phyloP scores from a whole-genome alignment of 2,329 filamentous ascomycete species.

The Apiospora aurea region DNA sequence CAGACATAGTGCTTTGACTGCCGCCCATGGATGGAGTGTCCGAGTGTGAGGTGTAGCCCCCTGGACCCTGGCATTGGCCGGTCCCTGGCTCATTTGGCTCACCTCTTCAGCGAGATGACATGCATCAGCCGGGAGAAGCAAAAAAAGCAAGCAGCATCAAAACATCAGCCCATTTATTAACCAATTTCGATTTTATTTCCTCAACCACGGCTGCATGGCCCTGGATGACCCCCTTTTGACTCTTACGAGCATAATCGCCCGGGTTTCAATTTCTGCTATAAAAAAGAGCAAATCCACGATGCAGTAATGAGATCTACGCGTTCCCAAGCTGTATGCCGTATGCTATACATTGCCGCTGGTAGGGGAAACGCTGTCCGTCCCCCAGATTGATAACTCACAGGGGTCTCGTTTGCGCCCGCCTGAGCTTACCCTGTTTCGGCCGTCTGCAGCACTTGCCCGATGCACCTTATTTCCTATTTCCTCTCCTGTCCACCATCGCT shows the following conservation, averaged over 20 bases:
- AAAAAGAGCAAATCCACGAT: background rate
- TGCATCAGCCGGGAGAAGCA: constrained; percentile 11
- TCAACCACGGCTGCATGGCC: background rate
- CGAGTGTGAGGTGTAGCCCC: background rate
- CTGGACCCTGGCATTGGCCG: background rate
- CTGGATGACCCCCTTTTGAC: background rate
- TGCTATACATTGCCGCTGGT: background rate
- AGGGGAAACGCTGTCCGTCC: background rate
- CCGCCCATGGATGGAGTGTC: background rate
- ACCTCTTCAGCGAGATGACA: constrained; percentile 18
- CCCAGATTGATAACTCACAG: constrained; percentile 20
- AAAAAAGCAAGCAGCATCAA: constrained; percentile 6
- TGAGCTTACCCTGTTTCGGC: constrained; percentile 12
- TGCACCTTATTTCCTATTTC: background rate
- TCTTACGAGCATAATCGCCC: background rate
- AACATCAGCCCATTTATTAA: background rate
- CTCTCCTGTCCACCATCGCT: background rate
- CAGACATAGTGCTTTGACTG: constrained; percentile 3
- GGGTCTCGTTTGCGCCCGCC: background rate
- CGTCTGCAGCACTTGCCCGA: constrained; percentile 1
- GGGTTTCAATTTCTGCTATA: constrained; percentile 9
- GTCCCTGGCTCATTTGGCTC: constrained; percentile 11
- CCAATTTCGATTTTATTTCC: background rate
- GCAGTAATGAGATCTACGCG: background rate
- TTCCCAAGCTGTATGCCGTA: background rate